A percentile compares a stretch with the other conserved stretches of the same genome.
These are phyloP conservation scores for Clarireedia monteithiana DNA, from an alignment of 2,329 filamentous ascomycete species.

Conservation along the genomic window DNA sequence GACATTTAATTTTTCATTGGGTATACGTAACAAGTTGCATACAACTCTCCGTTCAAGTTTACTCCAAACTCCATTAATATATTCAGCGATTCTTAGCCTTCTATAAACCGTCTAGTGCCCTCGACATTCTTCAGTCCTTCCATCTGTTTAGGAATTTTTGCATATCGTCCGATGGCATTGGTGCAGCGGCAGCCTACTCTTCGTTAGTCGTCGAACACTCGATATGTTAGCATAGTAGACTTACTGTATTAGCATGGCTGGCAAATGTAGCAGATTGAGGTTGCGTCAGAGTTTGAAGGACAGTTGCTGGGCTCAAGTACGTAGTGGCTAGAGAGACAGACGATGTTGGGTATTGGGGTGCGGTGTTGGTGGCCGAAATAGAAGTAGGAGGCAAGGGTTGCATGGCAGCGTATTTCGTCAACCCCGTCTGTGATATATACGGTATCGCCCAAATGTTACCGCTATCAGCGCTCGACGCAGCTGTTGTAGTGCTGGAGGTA, in stretches of 20 bases:
- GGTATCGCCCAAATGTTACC: slow-evolving; percentile 24
- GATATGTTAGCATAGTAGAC: slow-evolving; percentile 3
- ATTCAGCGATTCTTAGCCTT: background rate
- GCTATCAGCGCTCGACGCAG: slow-evolving; percentile 6
- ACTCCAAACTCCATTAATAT: slow-evolving; percentile 7
- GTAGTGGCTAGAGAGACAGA: slow-evolving; percentile 29
- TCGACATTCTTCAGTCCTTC: slow-evolving; percentile 27
- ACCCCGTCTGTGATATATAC: slow-evolving; percentile 31
- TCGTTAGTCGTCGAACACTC: slow-evolving; percentile 12
- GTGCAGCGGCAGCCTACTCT: slow-evolving; percentile 22
- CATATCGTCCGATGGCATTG: slow-evolving; percentile 31
- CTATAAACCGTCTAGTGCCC: background rate
- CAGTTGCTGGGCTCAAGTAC: slow-evolving; percentile 25
- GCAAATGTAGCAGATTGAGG: slow-evolving; percentile 27
- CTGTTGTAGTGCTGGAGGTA: slow-evolving; percentile 2
- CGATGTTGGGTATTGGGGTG: slow-evolving; percentile 31
- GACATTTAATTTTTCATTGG: slow-evolving; percentile 6
- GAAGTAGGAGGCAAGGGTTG: slow-evolving; percentile 31
- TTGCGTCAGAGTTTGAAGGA: slow-evolving; percentile 32
- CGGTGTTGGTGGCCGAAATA: slow-evolving; percentile 33
- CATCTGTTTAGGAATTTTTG: slow-evolving; percentile 31
- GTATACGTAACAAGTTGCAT: slow-evolving; percentile 6
- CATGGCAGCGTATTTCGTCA: slow-evolving; percentile 34
- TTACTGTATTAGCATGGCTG: slow-evolving; percentile 32
- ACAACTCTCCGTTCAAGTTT: slow-evolving; percentile 1